Base-by-base conservation (phyloP, 805 yeast species). In the Ogataea wickerhamii region DNA sequence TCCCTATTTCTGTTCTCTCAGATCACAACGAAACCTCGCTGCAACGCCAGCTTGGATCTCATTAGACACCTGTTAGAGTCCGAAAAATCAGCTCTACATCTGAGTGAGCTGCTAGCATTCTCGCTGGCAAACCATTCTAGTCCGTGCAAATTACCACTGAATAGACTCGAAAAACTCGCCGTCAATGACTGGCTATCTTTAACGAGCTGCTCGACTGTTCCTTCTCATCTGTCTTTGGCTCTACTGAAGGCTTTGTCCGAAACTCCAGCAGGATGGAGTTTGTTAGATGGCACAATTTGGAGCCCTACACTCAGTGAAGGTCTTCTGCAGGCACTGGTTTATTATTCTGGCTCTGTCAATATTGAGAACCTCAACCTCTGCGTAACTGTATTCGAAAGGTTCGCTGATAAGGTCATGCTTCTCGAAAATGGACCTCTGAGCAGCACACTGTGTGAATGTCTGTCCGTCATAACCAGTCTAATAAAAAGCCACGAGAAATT, bases 131-230 rank as follows among this genome's bases (percentile, higher is more conserved):
- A 34, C 4, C 28, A 18, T 3, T 5, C 22, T 8, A 4, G 14
- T 3, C 11, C 37, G 4, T 17, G 36, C 8, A 11, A 16, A 11
- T 5, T 11, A 17, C 4, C 11, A 25, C 39, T 14, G 24, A 21
- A 24, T 36, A 40, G 36, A 39, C 32, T 44, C 8, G 51, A 50
- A 29, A 26, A 21, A 11, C 28, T 48, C 34, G 36, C 53, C 2
- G 19, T 44, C 24, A 22, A 34, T 2, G 53, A 49, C 17, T 49
- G 51, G 51, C 31, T 47, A n/a, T 28, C 17, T 14, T 36, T 24
- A 13, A 31, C 3, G 28, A 18, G 18, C 16, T 19, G 4, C 25
- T 31, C 12, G 17, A 21, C 22, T 3, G 18, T 44, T n/a, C 43
- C 48, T 1, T 21, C 34, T 6, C 27, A 40, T 18, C 17, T 47